Conservation (phyloP, 768 basidiomycete species). For the Suillus fuscotomentosus region DNA sequence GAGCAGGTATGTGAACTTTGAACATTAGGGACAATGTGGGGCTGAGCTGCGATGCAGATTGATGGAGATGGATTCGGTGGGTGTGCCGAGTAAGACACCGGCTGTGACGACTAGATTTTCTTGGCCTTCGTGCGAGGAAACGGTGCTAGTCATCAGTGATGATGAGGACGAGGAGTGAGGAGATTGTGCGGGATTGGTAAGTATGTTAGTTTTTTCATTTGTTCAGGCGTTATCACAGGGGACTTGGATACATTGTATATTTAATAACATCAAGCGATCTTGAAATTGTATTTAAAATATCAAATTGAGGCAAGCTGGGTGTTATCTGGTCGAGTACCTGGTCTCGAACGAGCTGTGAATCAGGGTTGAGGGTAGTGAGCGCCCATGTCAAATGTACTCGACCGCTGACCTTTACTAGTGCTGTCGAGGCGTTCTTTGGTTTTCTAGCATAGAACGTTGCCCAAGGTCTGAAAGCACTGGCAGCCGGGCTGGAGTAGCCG, state of each 20-base stretch:
- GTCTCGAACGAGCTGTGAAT: not conserved
- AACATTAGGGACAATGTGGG: not conserved
- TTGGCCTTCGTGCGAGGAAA: conserved; percentile 46
- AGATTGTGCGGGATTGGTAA: not conserved
- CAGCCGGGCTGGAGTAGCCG: not conserved
- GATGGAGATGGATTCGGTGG: conserved; percentile 10
- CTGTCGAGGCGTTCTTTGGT: not conserved
- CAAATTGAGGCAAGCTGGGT: not conserved
- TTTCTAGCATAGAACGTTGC: not conserved
- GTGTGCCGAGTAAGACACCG: not conserved
- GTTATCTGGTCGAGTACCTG: not conserved
- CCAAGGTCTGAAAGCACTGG: not conserved
- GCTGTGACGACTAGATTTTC: conserved; percentile 10
- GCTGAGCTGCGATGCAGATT: conserved; percentile 8
- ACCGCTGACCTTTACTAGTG: too few relatives aligned
- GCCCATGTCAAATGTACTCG: not conserved
- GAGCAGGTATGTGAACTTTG: conserved; percentile 46
- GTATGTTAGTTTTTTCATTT: conserved; percentile 7
- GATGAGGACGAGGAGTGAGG: conserved; percentile 39
- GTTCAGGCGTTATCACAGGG: not conserved
- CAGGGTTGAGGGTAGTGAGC: not conserved
- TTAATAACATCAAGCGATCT: not conserved
- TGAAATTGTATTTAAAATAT: not conserved
- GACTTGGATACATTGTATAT: conserved; percentile 1
- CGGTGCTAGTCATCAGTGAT: conserved; percentile 49